A percentile compares a stretch with the other conserved stretches of the same genome.
Evolutionary conservation across 1,139 yeast species (phyloP).

Genomic region (Wickerhamomyces sp.): DNA sequence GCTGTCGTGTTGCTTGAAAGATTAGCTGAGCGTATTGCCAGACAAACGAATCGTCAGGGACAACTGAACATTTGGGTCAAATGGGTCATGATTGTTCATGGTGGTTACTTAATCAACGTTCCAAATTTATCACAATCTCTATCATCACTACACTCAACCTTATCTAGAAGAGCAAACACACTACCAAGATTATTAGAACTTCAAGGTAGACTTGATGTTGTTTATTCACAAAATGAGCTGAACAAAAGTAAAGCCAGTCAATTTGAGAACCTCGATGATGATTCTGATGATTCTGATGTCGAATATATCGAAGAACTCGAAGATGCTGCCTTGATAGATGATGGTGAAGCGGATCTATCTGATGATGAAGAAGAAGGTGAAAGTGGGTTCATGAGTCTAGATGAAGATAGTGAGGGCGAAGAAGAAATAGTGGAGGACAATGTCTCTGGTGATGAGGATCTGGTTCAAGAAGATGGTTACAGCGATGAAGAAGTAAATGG

Average conservation of each 20-base stretch:
- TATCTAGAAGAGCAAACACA: constrained; percentile 68
- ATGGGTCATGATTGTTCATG: constrained; percentile 89
- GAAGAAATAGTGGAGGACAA: constrained; percentile 5
- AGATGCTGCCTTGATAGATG: constrained; percentile 34
- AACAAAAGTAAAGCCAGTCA: constrained; percentile 37
- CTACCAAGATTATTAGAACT: constrained; percentile 76
- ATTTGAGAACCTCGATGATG: constrained; percentile 21
- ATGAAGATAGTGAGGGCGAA: constrained; percentile 27
- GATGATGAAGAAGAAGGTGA: constrained; percentile 28
- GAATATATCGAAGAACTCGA: constrained; percentile 37
- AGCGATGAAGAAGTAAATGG: constrained; percentile 25
- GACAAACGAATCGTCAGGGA: constrained; percentile 58
- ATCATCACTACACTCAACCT: constrained; percentile 72
- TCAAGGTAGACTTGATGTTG: constrained; percentile 74
- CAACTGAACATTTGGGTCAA: constrained; percentile 85
- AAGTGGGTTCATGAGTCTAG: constrained; percentile 27
- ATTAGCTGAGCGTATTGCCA: constrained; percentile 77
- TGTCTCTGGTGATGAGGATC: constrained; percentile 16
- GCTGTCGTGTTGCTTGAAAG: constrained; percentile 77
- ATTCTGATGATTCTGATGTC: constrained; percentile 37
- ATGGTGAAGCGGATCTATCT: constrained; percentile 30
- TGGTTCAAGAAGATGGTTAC: constrained; percentile 23
- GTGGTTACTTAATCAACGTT: constrained; percentile 64
- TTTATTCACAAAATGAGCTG: constrained; percentile 64
- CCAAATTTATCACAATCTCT: constrained; percentile 67